A percentile compares a stretch with the other conserved stretches of the same genome.
Evolutionary conservation across 176 grass and related monocot genomes (phyloP).

Genomic region (Musa troglodytarum): DNA sequence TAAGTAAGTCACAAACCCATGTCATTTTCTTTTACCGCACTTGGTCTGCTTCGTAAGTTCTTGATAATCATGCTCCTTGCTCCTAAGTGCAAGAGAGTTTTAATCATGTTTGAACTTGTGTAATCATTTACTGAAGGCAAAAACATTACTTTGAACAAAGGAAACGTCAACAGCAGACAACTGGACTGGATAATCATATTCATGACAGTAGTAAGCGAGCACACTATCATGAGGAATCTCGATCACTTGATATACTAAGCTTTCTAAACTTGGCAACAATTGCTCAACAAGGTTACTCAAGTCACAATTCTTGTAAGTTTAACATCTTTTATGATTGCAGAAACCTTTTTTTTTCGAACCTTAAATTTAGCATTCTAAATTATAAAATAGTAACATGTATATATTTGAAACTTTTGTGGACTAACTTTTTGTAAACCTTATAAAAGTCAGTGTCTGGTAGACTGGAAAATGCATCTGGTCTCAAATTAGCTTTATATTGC

Average conservation of each 20-base stretch:
- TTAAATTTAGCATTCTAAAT: neutral
- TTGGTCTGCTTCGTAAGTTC: neutral
- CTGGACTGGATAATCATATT: conserved; percentile 32
- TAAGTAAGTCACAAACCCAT: conserved; percentile 42
- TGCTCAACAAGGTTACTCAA: conserved; percentile 24
- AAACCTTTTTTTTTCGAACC: neutral
- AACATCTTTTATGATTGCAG: conserved; percentile 3
- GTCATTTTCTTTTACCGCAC: neutral
- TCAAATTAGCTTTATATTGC: too few relatives aligned
- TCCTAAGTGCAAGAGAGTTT: neutral
- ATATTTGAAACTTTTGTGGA: neutral
- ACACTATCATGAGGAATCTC: conserved; percentile 34
- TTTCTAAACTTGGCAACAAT: conserved; percentile 55
- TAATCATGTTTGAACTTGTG: neutral
- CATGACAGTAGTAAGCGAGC: conserved; percentile 16
- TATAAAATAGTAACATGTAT: neutral
- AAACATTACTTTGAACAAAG: conserved; percentile 95
- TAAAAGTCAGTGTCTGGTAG: too few relatives aligned
- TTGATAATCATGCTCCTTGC: neutral
- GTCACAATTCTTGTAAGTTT: conserved; percentile 35
- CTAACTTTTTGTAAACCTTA: neutral
- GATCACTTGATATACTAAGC: conserved; percentile 70
- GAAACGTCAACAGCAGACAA: conserved; percentile 52
- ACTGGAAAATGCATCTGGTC: too few relatives aligned
- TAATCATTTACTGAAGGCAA: conserved; percentile 37